These are phyloP conservation scores for Penicillium sp. DNA, from an alignment of 2,329 filamentous ascomycete species.

Conservation along the genomic window DNA sequence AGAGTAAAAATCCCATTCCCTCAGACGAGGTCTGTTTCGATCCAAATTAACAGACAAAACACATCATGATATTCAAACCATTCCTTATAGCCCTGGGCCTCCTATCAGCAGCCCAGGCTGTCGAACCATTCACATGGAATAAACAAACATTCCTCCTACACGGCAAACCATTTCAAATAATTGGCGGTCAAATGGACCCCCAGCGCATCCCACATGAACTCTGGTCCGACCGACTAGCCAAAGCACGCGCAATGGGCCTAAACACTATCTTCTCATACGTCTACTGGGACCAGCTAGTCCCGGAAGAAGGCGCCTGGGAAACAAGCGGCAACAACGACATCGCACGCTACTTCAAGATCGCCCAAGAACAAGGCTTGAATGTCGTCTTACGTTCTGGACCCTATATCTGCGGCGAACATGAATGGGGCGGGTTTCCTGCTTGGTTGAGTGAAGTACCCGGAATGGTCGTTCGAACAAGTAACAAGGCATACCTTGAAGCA, in stretches of 20 bases:
- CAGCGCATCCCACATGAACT: conserved; percentile 51
- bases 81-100: background rate
- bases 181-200: conserved; percentile 19
- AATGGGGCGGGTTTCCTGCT: conserved; percentile 52
- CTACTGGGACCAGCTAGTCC: conserved; percentile 54
- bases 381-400: conserved; percentile 51
- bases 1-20: background rate
- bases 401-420: conserved; percentile 52
- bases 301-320: conserved; percentile 41
- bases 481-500: conserved; percentile 41
- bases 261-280: conserved; percentile 55
- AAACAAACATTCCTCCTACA: conserved; percentile 13
- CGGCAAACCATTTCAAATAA: conserved; percentile 12
- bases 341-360: conserved; percentile 49
- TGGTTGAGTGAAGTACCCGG: conserved; percentile 47
- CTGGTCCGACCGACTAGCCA: conserved; percentile 49
- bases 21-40: background rate
- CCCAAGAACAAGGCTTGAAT: conserved; percentile 50
- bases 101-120: background rate
- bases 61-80: background rate
- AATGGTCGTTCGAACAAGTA: conserved; percentile 45
- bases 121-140: conserved; percentile 8
- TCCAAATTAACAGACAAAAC: background rate
- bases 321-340: conserved; percentile 48
- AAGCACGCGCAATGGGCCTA: conserved; percentile 50